These are phyloP conservation scores for Pseudevernia furfuracea DNA, from an alignment of 495 filamentous ascomycete genomes.

Conservation along the genomic window DNA sequence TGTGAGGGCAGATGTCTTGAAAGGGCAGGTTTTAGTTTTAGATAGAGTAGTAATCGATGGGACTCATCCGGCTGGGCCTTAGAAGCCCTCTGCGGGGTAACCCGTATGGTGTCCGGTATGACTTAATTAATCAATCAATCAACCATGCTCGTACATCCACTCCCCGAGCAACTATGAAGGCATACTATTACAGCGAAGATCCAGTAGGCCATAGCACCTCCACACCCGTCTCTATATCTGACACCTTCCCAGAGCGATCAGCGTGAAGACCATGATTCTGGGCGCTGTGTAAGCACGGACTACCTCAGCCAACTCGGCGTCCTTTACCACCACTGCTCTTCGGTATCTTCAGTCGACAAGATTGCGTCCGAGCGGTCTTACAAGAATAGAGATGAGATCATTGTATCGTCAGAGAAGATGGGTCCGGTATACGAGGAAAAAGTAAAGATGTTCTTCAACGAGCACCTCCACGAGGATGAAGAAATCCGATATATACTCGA, in stretches of 20 bases:
- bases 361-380: slow-evolving; percentile 73
- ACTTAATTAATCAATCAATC: too few species aligned
- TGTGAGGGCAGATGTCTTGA: too few species aligned
- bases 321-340: slow-evolving; percentile 60
- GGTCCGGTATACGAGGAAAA: slow-evolving; percentile 79
- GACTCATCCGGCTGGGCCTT: too few species aligned
- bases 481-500: slow-evolving; percentile 96
- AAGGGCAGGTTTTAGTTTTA: too few species aligned
- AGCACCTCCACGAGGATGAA: slow-evolving; percentile 96
- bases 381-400: slow-evolving; percentile 91
- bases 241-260: slow-evolving; percentile 68
- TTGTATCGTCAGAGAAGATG: slow-evolving; percentile 81
- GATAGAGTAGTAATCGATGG: too few species aligned
- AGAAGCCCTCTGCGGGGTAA: too few species aligned
- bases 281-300: slow-evolving; percentile 48
- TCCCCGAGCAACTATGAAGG: slow-evolving; percentile 51
- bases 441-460: slow-evolving; percentile 84
- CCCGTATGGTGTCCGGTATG: too few species aligned
- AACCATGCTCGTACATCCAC: neutral
- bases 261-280: slow-evolving; percentile 81
- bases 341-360: slow-evolving; percentile 56
- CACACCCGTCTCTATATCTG: slow-evolving; percentile 13
- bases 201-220: slow-evolving; percentile 47
- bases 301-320: slow-evolving; percentile 72
- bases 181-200: slow-evolving; percentile 75